Percentiles rank a stretch among this genome's conserved stretches.
Conservation (phyloP, 2,329 filamentous ascomycete species). For the Hypomyces perniciosus region DNA sequence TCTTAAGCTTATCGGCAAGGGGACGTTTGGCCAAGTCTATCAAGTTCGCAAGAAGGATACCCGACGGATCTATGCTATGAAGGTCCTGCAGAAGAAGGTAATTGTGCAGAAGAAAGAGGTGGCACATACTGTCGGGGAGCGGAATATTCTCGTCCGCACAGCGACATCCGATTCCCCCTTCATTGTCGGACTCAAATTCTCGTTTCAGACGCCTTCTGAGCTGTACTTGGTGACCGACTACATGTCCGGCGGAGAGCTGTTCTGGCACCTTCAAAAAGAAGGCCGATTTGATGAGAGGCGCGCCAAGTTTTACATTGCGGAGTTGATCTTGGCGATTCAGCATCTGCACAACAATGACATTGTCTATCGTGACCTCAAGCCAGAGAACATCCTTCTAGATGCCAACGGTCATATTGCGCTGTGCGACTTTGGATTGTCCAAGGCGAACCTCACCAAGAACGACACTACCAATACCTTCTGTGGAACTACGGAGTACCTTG, state of each 20-base stretch:
- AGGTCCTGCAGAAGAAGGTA: slow-evolving; percentile 97
- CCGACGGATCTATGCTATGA: slow-evolving; percentile 96
- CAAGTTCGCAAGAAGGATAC: slow-evolving; percentile 98
- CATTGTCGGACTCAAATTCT: slow-evolving; percentile 97
- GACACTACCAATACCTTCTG: slow-evolving; percentile 99
- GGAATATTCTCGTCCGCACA: slow-evolving; percentile 94
- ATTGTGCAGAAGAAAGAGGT: slow-evolving; percentile 99
- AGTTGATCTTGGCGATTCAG: slow-evolving; percentile 89
- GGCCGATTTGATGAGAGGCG: slow-evolving; percentile 90
- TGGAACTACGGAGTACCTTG: slow-evolving; percentile 94
- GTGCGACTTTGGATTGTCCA: slow-evolving; percentile 95
- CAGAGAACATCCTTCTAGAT: slow-evolving; percentile 94
- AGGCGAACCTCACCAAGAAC: slow-evolving; percentile 94
- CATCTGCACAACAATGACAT: slow-evolving; percentile 97
- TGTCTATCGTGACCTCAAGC: slow-evolving; percentile 94
- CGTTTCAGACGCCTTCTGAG: slow-evolving; percentile 95
- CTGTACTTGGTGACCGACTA: slow-evolving; percentile 98
- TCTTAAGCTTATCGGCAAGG: slow-evolving; percentile 92
- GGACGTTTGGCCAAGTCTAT: slow-evolving; percentile 97
- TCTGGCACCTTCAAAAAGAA: slow-evolving; percentile 98
- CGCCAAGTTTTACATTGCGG: slow-evolving; percentile 98
- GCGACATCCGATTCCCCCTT: slow-evolving; percentile 95
- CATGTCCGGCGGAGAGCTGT: slow-evolving; percentile 97
- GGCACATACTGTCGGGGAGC: slow-evolving; percentile 90
- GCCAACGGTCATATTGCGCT: slow-evolving; percentile 97